Evolutionary conservation across 495 filamentous ascomycete genomes (phyloP).

Genomic region (Cercophora samala): DNA sequence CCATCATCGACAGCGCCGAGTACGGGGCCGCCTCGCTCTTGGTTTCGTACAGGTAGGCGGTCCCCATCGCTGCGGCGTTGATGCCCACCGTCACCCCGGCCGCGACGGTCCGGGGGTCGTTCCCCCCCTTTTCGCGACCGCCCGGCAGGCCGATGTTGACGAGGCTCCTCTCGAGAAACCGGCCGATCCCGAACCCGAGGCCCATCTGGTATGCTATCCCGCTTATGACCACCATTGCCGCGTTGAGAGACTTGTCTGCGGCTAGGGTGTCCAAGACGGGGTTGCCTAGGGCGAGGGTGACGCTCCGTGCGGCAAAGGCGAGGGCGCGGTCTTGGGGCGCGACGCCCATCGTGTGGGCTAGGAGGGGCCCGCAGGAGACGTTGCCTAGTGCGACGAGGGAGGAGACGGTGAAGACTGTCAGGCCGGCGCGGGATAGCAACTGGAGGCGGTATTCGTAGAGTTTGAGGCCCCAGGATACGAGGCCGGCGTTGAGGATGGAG

Average conservation of each 20-base stretch:
- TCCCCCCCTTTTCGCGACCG: constrained; percentile 4
- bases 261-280: constrained; percentile 39
- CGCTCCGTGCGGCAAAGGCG: constrained; percentile 45
- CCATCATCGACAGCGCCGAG: constrained; percentile 48
- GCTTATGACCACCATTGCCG: constrained; percentile 44
- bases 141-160: constrained; percentile 2
- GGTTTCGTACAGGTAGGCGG: constrained; percentile 45
- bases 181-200: constrained; percentile 32
- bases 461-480: constrained; percentile 47
- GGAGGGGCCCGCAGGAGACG: constrained; percentile 36
- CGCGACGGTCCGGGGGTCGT: constrained; percentile 36
- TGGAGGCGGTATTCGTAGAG: constrained; percentile 46
- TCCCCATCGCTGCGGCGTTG: constrained; percentile 52
- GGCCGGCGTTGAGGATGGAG: constrained; percentile 44
- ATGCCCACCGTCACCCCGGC: constrained; percentile 47
- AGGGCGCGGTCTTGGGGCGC: constrained; percentile 30
- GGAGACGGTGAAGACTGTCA: constrained; percentile 36
- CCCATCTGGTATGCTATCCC: constrained; percentile 48
- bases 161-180: constrained; percentile 34
- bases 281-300: constrained; percentile 41
- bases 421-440: constrained; percentile 39
- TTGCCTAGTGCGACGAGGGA: constrained; percentile 34
- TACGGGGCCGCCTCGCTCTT: constrained; percentile 47
- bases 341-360: constrained; percentile 36
- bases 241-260: constrained; percentile 43